Percentiles rank a stretch among this genome's conserved stretches.
Evolutionary conservation across 768 basidiomycete species (phyloP).

Genomic region (Russula lepida): DNA sequence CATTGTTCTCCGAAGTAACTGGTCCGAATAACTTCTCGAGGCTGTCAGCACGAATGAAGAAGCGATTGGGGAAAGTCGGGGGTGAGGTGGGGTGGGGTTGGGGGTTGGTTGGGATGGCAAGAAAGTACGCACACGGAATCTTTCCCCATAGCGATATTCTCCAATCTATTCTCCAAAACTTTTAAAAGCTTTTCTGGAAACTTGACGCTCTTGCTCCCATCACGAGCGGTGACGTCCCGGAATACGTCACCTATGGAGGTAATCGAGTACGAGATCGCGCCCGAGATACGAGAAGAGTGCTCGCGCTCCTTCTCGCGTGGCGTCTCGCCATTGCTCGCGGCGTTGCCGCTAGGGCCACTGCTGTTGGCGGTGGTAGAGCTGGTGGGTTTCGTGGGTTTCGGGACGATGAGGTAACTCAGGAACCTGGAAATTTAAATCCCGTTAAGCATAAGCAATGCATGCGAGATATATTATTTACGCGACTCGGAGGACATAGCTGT

Average conservation of each 20-base stretch:
- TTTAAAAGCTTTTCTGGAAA: slow-evolving; percentile 93
- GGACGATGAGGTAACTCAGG: slow-evolving; percentile 60
- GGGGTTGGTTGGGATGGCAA: no score
- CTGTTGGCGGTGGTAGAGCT: slow-evolving; percentile 23
- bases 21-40: slow-evolving; percentile 69
- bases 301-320: slow-evolving; percentile 48
- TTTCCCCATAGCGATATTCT: slow-evolving; percentile 90
- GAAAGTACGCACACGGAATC: slow-evolving; percentile 66
- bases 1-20: slow-evolving; percentile 81
- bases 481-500: slow-evolving; percentile 73
- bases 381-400: slow-evolving; percentile 45
- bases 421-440: slow-evolving; percentile 37
- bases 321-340: slow-evolving; percentile 21
- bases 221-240: slow-evolving; percentile 51
- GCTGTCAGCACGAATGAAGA: neutral
- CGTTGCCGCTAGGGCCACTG: neutral
- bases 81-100: no score
- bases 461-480: slow-evolving; percentile 45
- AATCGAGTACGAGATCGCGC: slow-evolving; percentile 48
- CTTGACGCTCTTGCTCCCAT: slow-evolving; percentile 77
- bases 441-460: neutral
- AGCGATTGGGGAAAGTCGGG: neutral
- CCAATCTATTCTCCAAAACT: slow-evolving; percentile 80
- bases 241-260: slow-evolving; percentile 69
- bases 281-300: slow-evolving; percentile 56